Evolutionary conservation across 305 asterid genomes (phyloP).

Genomic region (Plantago coronopus): DNA sequence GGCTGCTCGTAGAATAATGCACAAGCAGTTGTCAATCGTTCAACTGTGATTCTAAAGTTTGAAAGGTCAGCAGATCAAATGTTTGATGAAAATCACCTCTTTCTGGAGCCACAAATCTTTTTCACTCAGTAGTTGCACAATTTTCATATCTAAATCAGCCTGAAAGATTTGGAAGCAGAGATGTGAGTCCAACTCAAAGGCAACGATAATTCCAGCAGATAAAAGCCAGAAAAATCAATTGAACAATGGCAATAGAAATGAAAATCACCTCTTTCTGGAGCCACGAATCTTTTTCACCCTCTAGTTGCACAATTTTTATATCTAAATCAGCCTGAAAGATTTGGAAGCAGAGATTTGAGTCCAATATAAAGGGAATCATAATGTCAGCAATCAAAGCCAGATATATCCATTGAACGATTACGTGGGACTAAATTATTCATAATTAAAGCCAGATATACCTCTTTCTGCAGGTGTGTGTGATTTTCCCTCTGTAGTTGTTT

Average conservation of each 20-base stretch:
- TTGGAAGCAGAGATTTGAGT: slow-evolving; percentile 11
- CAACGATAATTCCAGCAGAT: background rate
- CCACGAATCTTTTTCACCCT: slow-evolving; percentile 52
- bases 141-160: slow-evolving; percentile 47
- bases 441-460: slow-evolving; percentile 25
- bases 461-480: slow-evolving; percentile 37
- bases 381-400: background rate
- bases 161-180: slow-evolving; percentile 20
- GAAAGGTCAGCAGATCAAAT: slow-evolving; percentile 8
- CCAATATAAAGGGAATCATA: background rate
- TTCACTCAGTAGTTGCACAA: slow-evolving; percentile 45
- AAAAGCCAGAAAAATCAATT: slow-evolving; percentile 4
- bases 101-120: slow-evolving; percentile 52
- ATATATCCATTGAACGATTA: slow-evolving; percentile 2
- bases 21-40: slow-evolving; percentile 6
- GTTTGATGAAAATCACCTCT: slow-evolving; percentile 39
- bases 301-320: slow-evolving; percentile 41
- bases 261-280: slow-evolving; percentile 52
- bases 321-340: slow-evolving; percentile 44
- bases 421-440: slow-evolving; percentile 8
- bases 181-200: background rate
- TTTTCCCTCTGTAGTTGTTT: slow-evolving; percentile 35
- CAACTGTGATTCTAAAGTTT: slow-evolving; percentile 11
- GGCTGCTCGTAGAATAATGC: slow-evolving; percentile 13
- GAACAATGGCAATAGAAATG: slow-evolving; percentile 12